These are phyloP conservation scores for Coniochaeta sp. DNA, from an alignment of 2,329 filamentous ascomycete genomes.

Conservation along the genomic window DNA sequence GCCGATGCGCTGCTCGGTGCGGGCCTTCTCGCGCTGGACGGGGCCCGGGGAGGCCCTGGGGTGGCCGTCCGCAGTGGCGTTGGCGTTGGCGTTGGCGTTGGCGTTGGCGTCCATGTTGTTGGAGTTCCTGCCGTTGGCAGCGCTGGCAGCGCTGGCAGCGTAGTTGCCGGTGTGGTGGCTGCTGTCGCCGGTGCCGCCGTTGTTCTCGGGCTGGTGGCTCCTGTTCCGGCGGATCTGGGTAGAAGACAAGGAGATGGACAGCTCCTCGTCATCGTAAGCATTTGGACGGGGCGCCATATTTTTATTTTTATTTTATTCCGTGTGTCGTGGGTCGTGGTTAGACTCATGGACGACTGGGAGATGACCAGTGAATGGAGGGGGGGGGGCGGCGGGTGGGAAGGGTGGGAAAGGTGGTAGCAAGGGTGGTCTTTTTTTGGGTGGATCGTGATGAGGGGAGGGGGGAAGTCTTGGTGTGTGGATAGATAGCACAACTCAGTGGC, in stretches of 20 bases:
- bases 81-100: no score
- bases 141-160: no score
- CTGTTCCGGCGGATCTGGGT: slow-evolving; percentile 53
- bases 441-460: background rate
- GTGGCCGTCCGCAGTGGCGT: slow-evolving; percentile 16
- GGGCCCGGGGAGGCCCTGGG: slow-evolving; percentile 17
- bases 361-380: background rate
- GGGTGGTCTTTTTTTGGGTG: background rate
- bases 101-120: slow-evolving; percentile 7
- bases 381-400: background rate
- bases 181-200: slow-evolving; percentile 21
- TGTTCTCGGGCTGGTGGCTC: slow-evolving; percentile 22
- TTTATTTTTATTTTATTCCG: no score
- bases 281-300: background rate
- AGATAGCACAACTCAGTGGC: no score
- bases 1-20: slow-evolving; percentile 76
- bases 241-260: slow-evolving; percentile 67
- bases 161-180: slow-evolving; percentile 18
- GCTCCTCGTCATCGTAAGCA: slow-evolving; percentile 64
- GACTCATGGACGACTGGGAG: background rate
- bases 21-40: slow-evolving; percentile 35
- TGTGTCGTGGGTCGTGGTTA: slow-evolving; percentile 1
- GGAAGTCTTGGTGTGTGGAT: background rate
- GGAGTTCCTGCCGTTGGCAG: slow-evolving; percentile 16
- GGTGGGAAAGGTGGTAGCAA: background rate